Evolutionary conservation across 257 asterid species (phyloP).

Genomic region (Cruciata laevipes): DNA sequence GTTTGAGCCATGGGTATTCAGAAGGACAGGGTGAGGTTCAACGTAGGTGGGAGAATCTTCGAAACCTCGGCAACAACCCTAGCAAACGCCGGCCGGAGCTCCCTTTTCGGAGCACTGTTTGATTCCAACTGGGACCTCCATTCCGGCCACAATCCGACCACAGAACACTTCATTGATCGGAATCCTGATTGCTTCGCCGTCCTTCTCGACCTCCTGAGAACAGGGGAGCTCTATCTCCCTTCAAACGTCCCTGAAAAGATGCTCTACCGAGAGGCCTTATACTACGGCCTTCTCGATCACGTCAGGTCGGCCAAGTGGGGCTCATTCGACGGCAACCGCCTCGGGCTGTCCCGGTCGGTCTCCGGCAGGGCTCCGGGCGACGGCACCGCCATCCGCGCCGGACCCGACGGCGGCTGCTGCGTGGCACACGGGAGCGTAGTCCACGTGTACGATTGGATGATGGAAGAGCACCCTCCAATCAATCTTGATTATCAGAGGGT

Average conservation of each 20-base stretch:
- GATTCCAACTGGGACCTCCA: conserved; percentile 71
- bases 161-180: conserved; percentile 78
- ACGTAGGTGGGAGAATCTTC: conserved; percentile 72
- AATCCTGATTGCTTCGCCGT: conserved; percentile 80
- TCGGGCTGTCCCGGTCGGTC: conserved; percentile 37
- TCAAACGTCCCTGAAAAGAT: conserved; percentile 55
- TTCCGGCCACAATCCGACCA: conserved; percentile 22
- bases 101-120: conserved; percentile 84
- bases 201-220: conserved; percentile 75
- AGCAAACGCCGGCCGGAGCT: conserved; percentile 81
- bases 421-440: conserved; percentile 94
- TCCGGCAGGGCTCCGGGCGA: conserved; percentile 80
- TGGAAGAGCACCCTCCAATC: conserved; percentile 71
- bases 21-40: conserved; percentile 66
- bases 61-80: conserved; percentile 86
- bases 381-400: conserved; percentile 86
- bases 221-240: conserved; percentile 78
- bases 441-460: conserved; percentile 89
- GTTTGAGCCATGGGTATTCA: conserved; percentile 61
- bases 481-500: conserved; percentile 87
- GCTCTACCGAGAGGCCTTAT: conserved; percentile 65
- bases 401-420: conserved; percentile 89
- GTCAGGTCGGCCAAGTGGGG: conserved; percentile 85
- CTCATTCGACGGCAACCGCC: conserved; percentile 71
- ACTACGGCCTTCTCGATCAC: conserved; percentile 67